Evolutionary conservation across 805 yeast species (phyloP).

Genomic region (Metschnikowia anglica): DNA sequence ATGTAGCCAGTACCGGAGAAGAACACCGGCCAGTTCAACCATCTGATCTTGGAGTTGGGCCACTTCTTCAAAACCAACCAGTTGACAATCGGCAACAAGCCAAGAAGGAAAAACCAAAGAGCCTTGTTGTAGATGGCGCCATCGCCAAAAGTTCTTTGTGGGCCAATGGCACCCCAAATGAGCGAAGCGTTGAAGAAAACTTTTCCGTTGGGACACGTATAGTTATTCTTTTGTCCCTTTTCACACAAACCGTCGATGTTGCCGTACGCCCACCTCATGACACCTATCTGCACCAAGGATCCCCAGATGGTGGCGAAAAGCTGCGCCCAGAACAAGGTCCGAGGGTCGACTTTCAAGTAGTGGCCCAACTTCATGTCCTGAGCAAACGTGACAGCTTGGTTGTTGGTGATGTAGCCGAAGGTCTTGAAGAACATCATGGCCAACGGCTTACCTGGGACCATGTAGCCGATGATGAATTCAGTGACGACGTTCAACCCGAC

Average conservation of each 20-base stretch:
- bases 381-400: conserved; percentile 49
- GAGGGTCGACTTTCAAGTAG: conserved; percentile 44
- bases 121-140: conserved; percentile 19
- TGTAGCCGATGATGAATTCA: conserved; percentile 44
- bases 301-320: conserved; percentile 44
- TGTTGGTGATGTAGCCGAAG: conserved; percentile 48
- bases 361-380: conserved; percentile 48
- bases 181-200: conserved; percentile 44
- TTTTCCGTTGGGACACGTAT: conserved; percentile 43
- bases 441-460: conserved; percentile 48
- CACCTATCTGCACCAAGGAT: conserved; percentile 39
- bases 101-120: conserved; percentile 41
- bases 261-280: conserved; percentile 44
- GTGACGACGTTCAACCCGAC: conserved; percentile 45
- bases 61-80: conserved; percentile 43
- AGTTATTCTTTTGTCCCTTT: conserved; percentile 27
- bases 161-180: conserved; percentile 46
- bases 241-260: conserved; percentile 36
- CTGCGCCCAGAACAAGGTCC: conserved; percentile 43
- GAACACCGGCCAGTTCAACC: conserved; percentile 42
- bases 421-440: conserved; percentile 50
- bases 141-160: conserved; percentile 20
- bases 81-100: conserved; percentile 36
- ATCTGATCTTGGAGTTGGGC: conserved; percentile 36
- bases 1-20: conserved; percentile 54